Base-by-base conservation (phyloP, 306 rosid species). In the Sphenostylis stenocarpa region DNA sequence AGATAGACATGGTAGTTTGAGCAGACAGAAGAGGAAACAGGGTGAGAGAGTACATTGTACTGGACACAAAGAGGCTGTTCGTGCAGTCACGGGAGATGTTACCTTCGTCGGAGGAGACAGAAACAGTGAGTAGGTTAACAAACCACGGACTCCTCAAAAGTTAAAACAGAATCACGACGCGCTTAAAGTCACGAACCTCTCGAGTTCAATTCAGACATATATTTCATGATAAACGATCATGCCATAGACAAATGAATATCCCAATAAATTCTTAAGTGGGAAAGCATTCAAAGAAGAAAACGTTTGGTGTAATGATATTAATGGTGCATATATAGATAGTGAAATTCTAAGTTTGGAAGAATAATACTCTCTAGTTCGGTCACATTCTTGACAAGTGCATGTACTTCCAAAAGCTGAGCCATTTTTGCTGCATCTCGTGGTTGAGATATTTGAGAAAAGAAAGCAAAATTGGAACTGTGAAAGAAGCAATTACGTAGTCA, bases 311-410 rank as follows among this genome's bases (percentile, higher is more conserved):
- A 39, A 39, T 39, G 28, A 15, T 24, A 15, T 13, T 43, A 31
- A 61, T 60, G 47, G 45, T 28, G 60, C 53, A 29, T 6, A 29
- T 29, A 3, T 6, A 31, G 62, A 31, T 3, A 13, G 29, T 13
- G 12, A 75, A 75, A 33, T 47, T 61, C 34, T 9, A 2, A 17
- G 13, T 29, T 31, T 33, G 51, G 80, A 75, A 47, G 80, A 75
- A 47, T 34, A 62, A 33, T 48, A 62, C 26, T 62, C 49, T 62
- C 21, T 28, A n/a, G 33, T 20, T 57, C 4, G 38, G 41, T 58
- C 68, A 11, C 78, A 57, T 26, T 63, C 79, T 4, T 55, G 38
- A 33, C 14, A 36, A 31, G 70, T 44, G 13, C 36, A 26, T 1
- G 1, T 33, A 63, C 38, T 53, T 34, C 41, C 41, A 0, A 5